Evolutionary conservation across 768 basidiomycete species (phyloP).

Genomic region (Tulasnella sp.): DNA sequence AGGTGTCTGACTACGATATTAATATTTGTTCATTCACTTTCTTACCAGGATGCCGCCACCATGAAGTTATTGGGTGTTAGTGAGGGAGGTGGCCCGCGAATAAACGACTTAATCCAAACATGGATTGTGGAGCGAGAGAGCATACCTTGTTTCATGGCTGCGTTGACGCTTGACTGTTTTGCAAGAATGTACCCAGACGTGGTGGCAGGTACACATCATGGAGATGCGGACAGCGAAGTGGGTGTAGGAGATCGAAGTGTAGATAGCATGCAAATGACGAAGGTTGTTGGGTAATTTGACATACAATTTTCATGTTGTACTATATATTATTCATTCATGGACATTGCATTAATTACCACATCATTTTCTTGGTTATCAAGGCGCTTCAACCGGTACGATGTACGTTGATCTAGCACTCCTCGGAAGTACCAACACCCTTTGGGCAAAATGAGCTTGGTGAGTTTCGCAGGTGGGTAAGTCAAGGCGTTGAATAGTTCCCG

Average conservation of each 20-base stretch:
- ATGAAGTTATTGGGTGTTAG: conserved; percentile 17
- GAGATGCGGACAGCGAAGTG: no score
- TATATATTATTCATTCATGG: no score
- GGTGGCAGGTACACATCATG: no score
- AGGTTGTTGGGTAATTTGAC: no score
- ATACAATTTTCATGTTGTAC: no score
- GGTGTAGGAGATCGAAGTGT: no score
- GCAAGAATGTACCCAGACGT: conserved; percentile 9
- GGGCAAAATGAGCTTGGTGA: conserved; percentile 74
- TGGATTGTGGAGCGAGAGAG: conserved; percentile 15
- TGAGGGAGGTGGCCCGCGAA: conserved; percentile 1
- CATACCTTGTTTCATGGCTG: conserved; percentile 17
- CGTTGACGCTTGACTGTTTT: conserved; percentile 14
- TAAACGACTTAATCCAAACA: conserved; percentile 10
- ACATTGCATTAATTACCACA: no score
- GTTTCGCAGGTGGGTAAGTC: conserved; percentile 38
- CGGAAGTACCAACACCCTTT: conserved; percentile 68
- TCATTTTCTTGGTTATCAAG: no score
- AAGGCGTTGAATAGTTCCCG: conserved; percentile 42
- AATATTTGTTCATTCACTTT: conserved; percentile 1
- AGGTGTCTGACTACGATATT: no score
- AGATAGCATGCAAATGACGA: no score
- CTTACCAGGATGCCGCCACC: conserved; percentile 5
- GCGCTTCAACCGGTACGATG: no score
- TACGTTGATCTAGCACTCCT: conserved; percentile 72